Evolutionary conservation across 169 alveolate species (phyloP), one percentile per base, ranked within the genome.

Genomic region (Eimeria praecox): DNA sequence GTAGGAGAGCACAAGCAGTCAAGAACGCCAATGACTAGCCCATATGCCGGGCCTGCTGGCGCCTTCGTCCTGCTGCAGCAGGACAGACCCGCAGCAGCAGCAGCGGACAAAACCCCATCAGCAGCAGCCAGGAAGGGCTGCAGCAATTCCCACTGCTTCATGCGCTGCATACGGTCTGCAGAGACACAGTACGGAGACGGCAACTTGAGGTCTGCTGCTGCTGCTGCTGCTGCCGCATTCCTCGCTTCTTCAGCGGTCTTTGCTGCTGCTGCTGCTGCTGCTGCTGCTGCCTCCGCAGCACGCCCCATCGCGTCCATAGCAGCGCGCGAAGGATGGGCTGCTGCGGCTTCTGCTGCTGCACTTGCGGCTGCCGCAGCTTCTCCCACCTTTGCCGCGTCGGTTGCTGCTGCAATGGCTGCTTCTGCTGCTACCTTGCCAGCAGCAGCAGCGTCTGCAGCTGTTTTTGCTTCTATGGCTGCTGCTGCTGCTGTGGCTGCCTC

Each of bases 311-410:
- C 94, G 10, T 87, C 94, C 59, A 87, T 52, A 24, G 88, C 86
- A 71, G 85, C 83, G 42, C 38, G 40, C 85, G 94, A 66, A 10
- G 94, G 82, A 33, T 40, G 85, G 1, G 94, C 62, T 30, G 85
- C 85, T n/a, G 85, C 94, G 38, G 85, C 94, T 59, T 77, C 52
- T 22, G 94, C 94, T 38, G 94, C 94, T 35, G 94, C 83, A 64
- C 69, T 66, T 35, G 94, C 94, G 33, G 94, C 94, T 40, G 94
- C 94, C 64, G 94, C 83, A 3, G 94, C 85, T 64, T 42, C 94
- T 18, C 85, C 85, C 20, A 66, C 94, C 27, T 40, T 62, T 12
- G 69, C 83, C 24, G 85, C 94, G 22, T 66, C 94, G 8, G 42
- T 44, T 40, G 94, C 94, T 64, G 94, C 94, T 38, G 85, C 94